Percentiles rank a stretch among this genome's conserved stretches.
phyloP scores from a whole-genome alignment of 2,329 filamentous ascomycete genomes.

The Spiromastix sp. region DNA sequence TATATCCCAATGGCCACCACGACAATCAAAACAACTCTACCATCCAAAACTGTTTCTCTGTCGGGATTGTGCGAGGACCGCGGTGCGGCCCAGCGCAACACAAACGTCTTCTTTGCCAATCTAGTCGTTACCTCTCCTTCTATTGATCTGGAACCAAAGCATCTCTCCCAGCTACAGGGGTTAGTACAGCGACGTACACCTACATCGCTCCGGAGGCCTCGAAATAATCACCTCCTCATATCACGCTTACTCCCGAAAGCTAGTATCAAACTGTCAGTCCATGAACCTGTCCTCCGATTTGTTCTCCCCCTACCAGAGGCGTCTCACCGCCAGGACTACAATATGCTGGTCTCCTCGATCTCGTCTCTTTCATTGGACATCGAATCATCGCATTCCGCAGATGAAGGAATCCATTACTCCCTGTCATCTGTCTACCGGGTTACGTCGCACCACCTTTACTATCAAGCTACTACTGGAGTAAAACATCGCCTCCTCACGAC shows the following conservation, averaged over 20 bases:
- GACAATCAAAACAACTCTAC: constrained; percentile 84
- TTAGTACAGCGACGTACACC: constrained; percentile 52
- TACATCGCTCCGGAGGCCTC: constrained; percentile 35
- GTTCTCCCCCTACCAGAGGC: constrained; percentile 67
- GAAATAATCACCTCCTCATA: constrained; percentile 54
- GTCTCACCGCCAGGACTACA: constrained; percentile 64
- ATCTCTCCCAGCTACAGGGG: constrained; percentile 74
- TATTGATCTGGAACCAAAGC: constrained; percentile 81
- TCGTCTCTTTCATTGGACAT: constrained; percentile 88
- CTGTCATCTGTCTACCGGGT: constrained; percentile 72
- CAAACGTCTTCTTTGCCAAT: constrained; percentile 93
- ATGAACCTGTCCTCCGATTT: constrained; percentile 89
- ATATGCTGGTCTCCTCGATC: constrained; percentile 88
- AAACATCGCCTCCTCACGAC: constrained; percentile 81
- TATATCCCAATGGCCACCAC: constrained; percentile 98
- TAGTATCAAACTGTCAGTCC: constrained; percentile 88
- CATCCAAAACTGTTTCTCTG: constrained; percentile 84
- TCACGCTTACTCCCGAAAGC: constrained; percentile 90
- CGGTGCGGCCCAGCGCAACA: constrained; percentile 75
- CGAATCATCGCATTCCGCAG: constrained; percentile 86
- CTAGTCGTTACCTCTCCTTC: constrained; percentile 93
- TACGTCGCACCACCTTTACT: constrained; percentile 82
- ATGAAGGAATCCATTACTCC: constrained; percentile 78
- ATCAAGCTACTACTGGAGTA: constrained; percentile 74
- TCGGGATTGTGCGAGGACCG: constrained; percentile 61